phyloP scores from a whole-genome alignment of 176 grass and related monocot genomes.

The Thinopyrum elongatum region DNA sequence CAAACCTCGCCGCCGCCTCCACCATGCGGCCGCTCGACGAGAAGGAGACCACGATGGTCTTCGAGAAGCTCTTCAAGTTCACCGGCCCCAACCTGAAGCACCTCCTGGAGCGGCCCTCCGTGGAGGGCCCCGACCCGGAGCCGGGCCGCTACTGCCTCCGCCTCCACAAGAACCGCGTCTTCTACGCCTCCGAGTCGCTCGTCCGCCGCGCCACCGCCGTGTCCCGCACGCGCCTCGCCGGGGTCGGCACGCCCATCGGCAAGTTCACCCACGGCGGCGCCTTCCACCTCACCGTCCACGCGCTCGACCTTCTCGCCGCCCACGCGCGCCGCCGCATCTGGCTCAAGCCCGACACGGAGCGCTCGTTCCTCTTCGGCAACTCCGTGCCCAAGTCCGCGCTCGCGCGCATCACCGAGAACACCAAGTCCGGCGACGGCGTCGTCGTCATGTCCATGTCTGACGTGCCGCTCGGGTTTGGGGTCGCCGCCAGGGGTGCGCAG shows the following conservation, averaged over 20 bases:
- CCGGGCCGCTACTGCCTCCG: slow-evolving; percentile 77
- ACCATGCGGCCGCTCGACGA: slow-evolving; percentile 83
- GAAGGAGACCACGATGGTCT: slow-evolving; percentile 79
- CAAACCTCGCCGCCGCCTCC: not conserved
- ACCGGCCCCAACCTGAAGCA: slow-evolving; percentile 81
- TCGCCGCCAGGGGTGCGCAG: slow-evolving; percentile 66
- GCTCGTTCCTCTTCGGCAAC: slow-evolving; percentile 86
- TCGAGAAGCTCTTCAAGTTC: slow-evolving; percentile 95
- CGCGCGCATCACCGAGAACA: slow-evolving; percentile 86
- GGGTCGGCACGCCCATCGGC: slow-evolving; percentile 71
- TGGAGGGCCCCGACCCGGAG: slow-evolving; percentile 57
- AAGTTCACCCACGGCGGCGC: slow-evolving; percentile 82
- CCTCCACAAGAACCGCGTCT: slow-evolving; percentile 91
- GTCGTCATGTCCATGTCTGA: slow-evolving; percentile 88
- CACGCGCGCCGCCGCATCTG: slow-evolving; percentile 85
- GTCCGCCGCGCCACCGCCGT: slow-evolving; percentile 67
- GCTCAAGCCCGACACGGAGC: slow-evolving; percentile 85
- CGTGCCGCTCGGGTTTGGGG: slow-evolving; percentile 73
- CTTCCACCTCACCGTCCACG: slow-evolving; percentile 83
- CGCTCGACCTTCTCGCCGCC: slow-evolving; percentile 82
- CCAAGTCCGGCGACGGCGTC: slow-evolving; percentile 65
- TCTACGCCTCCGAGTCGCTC: slow-evolving; percentile 74
- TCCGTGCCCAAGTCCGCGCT: slow-evolving; percentile 84
- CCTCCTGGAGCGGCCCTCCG: slow-evolving; percentile 66
- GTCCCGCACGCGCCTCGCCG: slow-evolving; percentile 55